These are phyloP conservation scores for Stachybotrys elegans DNA, from an alignment of 2,329 filamentous ascomycete genomes.

Conservation along the genomic window DNA sequence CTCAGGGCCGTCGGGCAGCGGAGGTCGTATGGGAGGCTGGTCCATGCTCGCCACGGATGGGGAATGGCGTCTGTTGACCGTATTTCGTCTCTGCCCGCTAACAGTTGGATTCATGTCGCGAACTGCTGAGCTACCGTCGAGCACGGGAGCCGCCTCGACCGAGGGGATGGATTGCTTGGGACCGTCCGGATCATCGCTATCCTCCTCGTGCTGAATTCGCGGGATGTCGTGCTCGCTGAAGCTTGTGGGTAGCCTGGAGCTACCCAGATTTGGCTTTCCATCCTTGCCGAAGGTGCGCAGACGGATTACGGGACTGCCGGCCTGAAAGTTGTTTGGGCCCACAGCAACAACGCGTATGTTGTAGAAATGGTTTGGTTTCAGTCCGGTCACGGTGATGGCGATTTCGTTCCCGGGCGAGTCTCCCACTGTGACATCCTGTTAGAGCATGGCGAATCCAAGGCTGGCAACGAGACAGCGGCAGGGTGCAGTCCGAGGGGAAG, in stretches of 20 bases:
- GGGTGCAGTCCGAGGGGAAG: too few species aligned
- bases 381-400: constrained; percentile 81
- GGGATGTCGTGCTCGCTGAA: constrained; percentile 49
- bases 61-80: constrained; percentile 70
- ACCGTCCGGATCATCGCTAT: constrained; percentile 41
- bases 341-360: constrained; percentile 91
- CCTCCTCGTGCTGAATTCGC: constrained; percentile 32
- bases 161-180: constrained; percentile 46
- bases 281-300: constrained; percentile 69
- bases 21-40: constrained; percentile 39
- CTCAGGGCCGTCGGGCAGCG: constrained; percentile 48
- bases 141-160: constrained; percentile 56
- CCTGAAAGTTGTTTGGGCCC: constrained; percentile 87
- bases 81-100: constrained; percentile 38
- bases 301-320: constrained; percentile 79
- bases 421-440: constrained; percentile 53
- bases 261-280: constrained; percentile 56
- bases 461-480: too few species aligned
- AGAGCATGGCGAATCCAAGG: too few species aligned
- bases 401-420: constrained; percentile 56
- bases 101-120: constrained; percentile 56
- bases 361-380: constrained; percentile 85
- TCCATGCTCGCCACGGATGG: constrained; percentile 60
- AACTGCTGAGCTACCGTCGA: constrained; percentile 55
- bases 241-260: constrained; percentile 50